Conservation (phyloP, 129 eudicot species). For the Tagetes erecta region DNA sequence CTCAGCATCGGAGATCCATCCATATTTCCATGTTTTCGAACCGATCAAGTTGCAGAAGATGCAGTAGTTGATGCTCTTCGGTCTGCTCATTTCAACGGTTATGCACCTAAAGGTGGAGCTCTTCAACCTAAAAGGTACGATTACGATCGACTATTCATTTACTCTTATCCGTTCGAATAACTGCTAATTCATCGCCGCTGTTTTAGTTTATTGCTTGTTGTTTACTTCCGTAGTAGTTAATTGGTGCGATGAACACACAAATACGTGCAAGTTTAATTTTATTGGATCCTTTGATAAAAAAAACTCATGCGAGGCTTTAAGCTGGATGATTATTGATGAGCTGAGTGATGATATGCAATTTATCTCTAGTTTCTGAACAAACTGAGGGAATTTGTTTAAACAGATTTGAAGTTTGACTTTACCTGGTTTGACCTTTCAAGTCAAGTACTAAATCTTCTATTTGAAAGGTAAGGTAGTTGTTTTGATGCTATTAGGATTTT, state of each 20-base stretch:
- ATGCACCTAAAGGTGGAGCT: slow-evolving; percentile 51
- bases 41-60: slow-evolving; percentile 46
- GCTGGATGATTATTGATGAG: slow-evolving; percentile 4
- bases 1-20: slow-evolving; percentile 65
- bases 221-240: no score
- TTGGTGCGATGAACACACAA: background rate
- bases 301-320: background rate
- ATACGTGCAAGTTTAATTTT: background rate
- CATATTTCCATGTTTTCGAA: slow-evolving; percentile 52
- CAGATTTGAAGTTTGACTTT: slow-evolving; percentile 10
- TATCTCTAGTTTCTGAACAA: background rate
- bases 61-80: slow-evolving; percentile 49
- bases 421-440: slow-evolving; percentile 12
- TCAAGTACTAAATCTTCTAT: background rate
- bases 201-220: background rate
- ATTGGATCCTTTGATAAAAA: background rate
- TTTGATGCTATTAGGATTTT: no score
- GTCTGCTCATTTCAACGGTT: slow-evolving; percentile 54
- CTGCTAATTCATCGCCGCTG: background rate
- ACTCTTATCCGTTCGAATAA: background rate
- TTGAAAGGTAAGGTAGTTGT: no score
- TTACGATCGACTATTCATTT: background rate
- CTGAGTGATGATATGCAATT: slow-evolving; percentile 15
- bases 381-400: background rate
- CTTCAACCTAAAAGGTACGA: slow-evolving; percentile 43